phyloP scores from a whole-genome alignment of 306 rosid species.

The Crataegus laevigata region DNA sequence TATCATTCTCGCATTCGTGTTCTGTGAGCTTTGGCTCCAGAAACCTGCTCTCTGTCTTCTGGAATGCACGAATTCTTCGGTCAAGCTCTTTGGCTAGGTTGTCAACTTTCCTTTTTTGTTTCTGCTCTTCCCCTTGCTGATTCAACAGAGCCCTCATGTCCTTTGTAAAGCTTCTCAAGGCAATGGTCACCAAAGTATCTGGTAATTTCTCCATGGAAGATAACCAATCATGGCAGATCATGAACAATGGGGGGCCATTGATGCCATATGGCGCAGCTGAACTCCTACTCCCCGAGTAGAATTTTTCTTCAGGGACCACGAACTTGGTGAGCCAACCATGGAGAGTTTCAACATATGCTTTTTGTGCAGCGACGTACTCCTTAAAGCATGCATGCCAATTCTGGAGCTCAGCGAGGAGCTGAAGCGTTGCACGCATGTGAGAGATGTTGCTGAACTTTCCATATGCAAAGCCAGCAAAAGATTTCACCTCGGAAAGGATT shows the following conservation, averaged over 20 bases:
- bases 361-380: slow-evolving; percentile 67
- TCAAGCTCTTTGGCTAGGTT: slow-evolving; percentile 57
- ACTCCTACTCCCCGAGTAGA: slow-evolving; percentile 54
- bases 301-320: slow-evolving; percentile 63
- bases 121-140: slow-evolving; percentile 80
- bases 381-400: slow-evolving; percentile 64
- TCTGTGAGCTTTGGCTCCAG: slow-evolving; percentile 46
- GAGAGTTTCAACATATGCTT: slow-evolving; percentile 73
- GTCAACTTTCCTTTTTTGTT: slow-evolving; percentile 80
- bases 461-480: slow-evolving; percentile 47
- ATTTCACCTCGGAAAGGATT: slow-evolving; percentile 68
- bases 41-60: slow-evolving; percentile 49
- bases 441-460: slow-evolving; percentile 71
- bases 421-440: slow-evolving; percentile 67
- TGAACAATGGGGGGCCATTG: slow-evolving; percentile 68
- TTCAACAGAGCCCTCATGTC: slow-evolving; percentile 58
- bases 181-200: slow-evolving; percentile 43
- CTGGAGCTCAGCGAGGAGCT: slow-evolving; percentile 74
- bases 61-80: slow-evolving; percentile 34
- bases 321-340: slow-evolving; percentile 86
- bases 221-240: slow-evolving; percentile 72
- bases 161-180: slow-evolving; percentile 56
- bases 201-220: slow-evolving; percentile 65
- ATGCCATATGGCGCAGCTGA: slow-evolving; percentile 35
- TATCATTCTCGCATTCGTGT: slow-evolving; percentile 28